Evolutionary conservation across 805 yeast species (phyloP).

Genomic region (Starmerella tilneyi): DNA sequence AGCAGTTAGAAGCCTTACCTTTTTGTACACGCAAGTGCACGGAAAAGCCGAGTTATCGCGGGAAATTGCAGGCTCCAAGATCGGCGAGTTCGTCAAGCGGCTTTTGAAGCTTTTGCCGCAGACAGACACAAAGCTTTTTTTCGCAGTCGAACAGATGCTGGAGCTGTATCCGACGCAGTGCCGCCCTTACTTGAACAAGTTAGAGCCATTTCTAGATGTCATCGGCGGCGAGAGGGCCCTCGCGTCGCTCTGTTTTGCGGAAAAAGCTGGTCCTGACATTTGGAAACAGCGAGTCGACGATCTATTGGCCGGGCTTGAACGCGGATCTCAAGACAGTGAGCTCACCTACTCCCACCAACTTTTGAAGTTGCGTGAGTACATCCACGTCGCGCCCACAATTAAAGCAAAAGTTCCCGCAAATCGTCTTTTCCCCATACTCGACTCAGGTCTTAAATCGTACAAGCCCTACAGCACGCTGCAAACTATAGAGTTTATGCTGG

Average conservation of each 20-base stretch:
- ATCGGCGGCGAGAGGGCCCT: slow-evolving; percentile 10
- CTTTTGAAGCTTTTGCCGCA: slow-evolving; percentile 25
- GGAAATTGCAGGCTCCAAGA: slow-evolving; percentile 70
- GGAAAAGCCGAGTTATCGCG: slow-evolving; percentile 79
- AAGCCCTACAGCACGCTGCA: slow-evolving; percentile 11
- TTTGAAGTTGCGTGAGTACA: slow-evolving; percentile 4
- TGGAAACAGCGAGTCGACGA: slow-evolving; percentile 16
- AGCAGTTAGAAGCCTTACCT: slow-evolving; percentile 26
- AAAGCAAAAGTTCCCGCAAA: slow-evolving; percentile 18
- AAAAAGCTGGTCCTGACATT: slow-evolving; percentile 17
- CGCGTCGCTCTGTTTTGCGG: slow-evolving; percentile 19
- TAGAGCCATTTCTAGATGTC: slow-evolving; percentile 6
- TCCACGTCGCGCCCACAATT: slow-evolving; percentile 8
- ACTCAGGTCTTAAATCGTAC: slow-evolving; percentile 2
- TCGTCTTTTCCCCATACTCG: background rate
- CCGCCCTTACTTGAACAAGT: slow-evolving; percentile 22
- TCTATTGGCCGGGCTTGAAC: background rate
- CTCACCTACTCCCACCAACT: background rate
- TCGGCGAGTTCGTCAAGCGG: slow-evolving; percentile 46
- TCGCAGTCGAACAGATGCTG: slow-evolving; percentile 13
- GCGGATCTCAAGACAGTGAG: too few relatives aligned
- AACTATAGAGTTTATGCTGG: slow-evolving; percentile 14
- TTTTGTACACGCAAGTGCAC: slow-evolving; percentile 32
- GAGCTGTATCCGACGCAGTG: slow-evolving; percentile 23
- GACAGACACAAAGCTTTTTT: background rate